Percentiles rank a stretch among this genome's conserved stretches.
Evolutionary conservation across 2,329 filamentous ascomycete genomes (phyloP).

Genomic region (Epichloe festucae): DNA sequence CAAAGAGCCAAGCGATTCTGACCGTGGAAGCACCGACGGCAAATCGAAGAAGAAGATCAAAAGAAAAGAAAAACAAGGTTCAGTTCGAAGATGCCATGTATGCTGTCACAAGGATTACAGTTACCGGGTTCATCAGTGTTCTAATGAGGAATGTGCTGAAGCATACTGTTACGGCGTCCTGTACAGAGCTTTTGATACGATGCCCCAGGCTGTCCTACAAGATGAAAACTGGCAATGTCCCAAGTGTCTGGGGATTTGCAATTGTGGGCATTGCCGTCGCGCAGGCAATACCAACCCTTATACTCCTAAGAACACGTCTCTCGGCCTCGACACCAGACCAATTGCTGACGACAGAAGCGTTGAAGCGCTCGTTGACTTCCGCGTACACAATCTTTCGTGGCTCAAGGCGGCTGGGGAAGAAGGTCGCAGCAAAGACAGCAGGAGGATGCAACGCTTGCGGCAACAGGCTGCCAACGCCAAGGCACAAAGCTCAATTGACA

Average conservation of each 20-base stretch:
- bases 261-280: slow-evolving; percentile 67
- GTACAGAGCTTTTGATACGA: slow-evolving; percentile 81
- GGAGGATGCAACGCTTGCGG: slow-evolving; percentile 42
- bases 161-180: slow-evolving; percentile 89
- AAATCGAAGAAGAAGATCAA: slow-evolving; percentile 48
- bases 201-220: slow-evolving; percentile 73
- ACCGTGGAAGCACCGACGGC: slow-evolving; percentile 49
- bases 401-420: slow-evolving; percentile 51
- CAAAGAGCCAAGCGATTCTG: slow-evolving; percentile 35
- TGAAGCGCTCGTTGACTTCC: slow-evolving; percentile 82
- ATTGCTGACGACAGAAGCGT: slow-evolving; percentile 86
- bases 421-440: slow-evolving; percentile 42
- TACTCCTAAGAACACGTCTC: slow-evolving; percentile 70
- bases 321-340: slow-evolving; percentile 83
- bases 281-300: slow-evolving; percentile 59
- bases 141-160: slow-evolving; percentile 52
- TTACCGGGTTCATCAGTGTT: slow-evolving; percentile 78
- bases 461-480: slow-evolving; percentile 45
- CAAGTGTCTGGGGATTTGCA: slow-evolving; percentile 74
- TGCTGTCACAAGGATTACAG: slow-evolving; percentile 67
- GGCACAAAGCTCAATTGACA: slow-evolving; percentile 29
- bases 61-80: slow-evolving; percentile 39
- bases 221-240: slow-evolving; percentile 79
- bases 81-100: slow-evolving; percentile 60
- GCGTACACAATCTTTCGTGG: slow-evolving; percentile 78